Percentiles rank a stretch among this genome's conserved stretches.
phyloP scores from a whole-genome alignment of 2,329 filamentous ascomycete genomes.

The Neophaeococcomyces aloes region DNA sequence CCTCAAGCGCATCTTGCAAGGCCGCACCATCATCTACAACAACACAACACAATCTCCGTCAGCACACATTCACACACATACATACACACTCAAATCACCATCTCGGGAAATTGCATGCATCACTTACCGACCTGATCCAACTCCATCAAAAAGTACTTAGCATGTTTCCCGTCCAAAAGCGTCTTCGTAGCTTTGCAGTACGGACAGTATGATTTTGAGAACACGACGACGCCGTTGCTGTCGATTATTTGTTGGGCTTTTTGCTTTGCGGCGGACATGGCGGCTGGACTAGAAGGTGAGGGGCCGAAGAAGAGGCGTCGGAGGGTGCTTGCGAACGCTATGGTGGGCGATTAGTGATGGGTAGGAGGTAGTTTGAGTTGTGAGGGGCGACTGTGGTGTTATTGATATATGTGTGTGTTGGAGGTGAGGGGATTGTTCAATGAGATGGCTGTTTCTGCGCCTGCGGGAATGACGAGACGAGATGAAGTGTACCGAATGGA shows the following conservation, averaged over 20 bases:
- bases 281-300: constrained; percentile 45
- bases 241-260: constrained; percentile 82
- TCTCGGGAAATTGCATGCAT: neutral
- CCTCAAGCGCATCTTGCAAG: constrained; percentile 71
- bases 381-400: neutral
- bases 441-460: too few relatives aligned
- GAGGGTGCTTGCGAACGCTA: constrained; percentile 45
- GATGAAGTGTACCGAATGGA: too few relatives aligned
- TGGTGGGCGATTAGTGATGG: constrained; percentile 28
- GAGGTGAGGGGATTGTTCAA: too few relatives aligned
- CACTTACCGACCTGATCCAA: constrained; percentile 71
- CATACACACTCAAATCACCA: too few relatives aligned
- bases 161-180: constrained; percentile 57
- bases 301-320: constrained; percentile 55
- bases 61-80: too few relatives aligned
- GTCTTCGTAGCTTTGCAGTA: constrained; percentile 77
- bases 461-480: too few relatives aligned
- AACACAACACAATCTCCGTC: neutral
- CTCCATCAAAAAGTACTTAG: constrained; percentile 67
- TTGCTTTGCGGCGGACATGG: constrained; percentile 71
- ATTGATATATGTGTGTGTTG: too few relatives aligned
- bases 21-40: constrained; percentile 63
- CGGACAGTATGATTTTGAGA: constrained; percentile 94
- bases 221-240: constrained; percentile 83
- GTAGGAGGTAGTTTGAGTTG: neutral